Base-by-base conservation (phyloP, 257 asterid species). In the Euphrasia confusa region DNA sequence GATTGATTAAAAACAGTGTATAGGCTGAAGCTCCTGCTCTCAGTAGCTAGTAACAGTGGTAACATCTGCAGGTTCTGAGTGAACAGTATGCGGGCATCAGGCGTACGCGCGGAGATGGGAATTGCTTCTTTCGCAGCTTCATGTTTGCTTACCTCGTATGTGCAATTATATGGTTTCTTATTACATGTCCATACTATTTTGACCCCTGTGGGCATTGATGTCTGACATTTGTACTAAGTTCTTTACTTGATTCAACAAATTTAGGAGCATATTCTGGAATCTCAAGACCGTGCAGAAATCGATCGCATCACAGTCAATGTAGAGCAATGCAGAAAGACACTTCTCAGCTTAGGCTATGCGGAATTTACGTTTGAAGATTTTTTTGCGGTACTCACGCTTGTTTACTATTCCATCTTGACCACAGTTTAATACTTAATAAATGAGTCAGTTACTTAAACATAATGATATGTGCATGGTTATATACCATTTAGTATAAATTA, bases 281-380 rank as follows among this genome's bases (percentile, higher is more conserved):
- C 92, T 53, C 96, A 87, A 82, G 94, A 89, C 69, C 75, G 63
- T 71, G 74, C 80, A 32, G 99, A 93, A 79, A 92, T 84, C 74
- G 82, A 82, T 27, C 90, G 94, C 35, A 61, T 93, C 56, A 81
- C 61, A 66, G 71, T 67, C 48, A 82, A 73, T 58, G 88, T 93
- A 74, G 96, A 87, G 69, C 75, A 85, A 74, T 89, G 96, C 86
- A 78, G 84, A 73, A 84, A 74, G 78, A 85, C 96, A 57, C 99
- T 93, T 61, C 90, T 74, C 69, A 77, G 79, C 72, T 84, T 93
- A 84, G 97, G 99, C 73, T 81, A 85, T 64, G 84, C 87, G 58
- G 99, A 93, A 76, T 87, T 93, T 71, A 93, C 99, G 30, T 93
- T 87, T 73, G 99, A 93, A 80, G 99, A 93, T 77, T 93, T 85